Conservation (phyloP, 1,284 basidiomycete species). For the Megacollybia platyphylla region DNA sequence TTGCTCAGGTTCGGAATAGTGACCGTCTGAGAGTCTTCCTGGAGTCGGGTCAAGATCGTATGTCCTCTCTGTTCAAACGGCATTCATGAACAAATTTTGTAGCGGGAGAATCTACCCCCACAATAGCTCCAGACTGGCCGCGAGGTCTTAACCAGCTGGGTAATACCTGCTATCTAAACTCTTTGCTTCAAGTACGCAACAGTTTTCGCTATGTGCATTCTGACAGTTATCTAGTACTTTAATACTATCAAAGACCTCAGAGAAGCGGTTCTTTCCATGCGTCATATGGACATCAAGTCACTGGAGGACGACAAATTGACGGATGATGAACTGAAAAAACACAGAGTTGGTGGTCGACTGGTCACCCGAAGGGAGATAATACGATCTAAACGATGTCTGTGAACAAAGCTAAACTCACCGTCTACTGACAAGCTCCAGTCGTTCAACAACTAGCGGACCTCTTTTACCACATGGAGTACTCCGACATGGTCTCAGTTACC, state of each 20-base stretch:
- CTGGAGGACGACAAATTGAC: slow-evolving; percentile 59
- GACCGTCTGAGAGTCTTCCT: slow-evolving; percentile 56
- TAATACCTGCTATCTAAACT: slow-evolving; percentile 90
- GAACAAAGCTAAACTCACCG: slow-evolving; percentile 1
- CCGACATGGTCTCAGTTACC: slow-evolving; percentile 57
- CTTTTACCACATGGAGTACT: slow-evolving; percentile 68
- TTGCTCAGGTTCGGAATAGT: slow-evolving; percentile 65
- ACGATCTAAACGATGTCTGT: slow-evolving; percentile 74
- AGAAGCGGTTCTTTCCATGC: slow-evolving; percentile 57
- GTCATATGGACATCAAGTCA: slow-evolving; percentile 37
- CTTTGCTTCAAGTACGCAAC: slow-evolving; percentile 53
- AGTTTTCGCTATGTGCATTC: slow-evolving; percentile 54
- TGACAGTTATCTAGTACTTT: slow-evolving; percentile 62
- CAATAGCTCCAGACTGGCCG: slow-evolving; percentile 55
- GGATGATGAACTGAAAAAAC: slow-evolving; percentile 68
- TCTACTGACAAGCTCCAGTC: slow-evolving; percentile 32
- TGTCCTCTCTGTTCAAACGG: slow-evolving; percentile 12
- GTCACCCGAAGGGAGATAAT: slow-evolving; percentile 73
- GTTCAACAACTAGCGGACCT: slow-evolving; percentile 68
- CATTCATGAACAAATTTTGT: slow-evolving; percentile 1
- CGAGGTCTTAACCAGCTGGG: slow-evolving; percentile 86
- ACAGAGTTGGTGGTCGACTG: slow-evolving; percentile 77
- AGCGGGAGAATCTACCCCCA: slow-evolving; percentile 51
- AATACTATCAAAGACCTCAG: slow-evolving; percentile 88
- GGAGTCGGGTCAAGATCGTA: slow-evolving; percentile 60